Conservation (phyloP, 805 yeast genomes). For the Candida sonorensis region DNA sequence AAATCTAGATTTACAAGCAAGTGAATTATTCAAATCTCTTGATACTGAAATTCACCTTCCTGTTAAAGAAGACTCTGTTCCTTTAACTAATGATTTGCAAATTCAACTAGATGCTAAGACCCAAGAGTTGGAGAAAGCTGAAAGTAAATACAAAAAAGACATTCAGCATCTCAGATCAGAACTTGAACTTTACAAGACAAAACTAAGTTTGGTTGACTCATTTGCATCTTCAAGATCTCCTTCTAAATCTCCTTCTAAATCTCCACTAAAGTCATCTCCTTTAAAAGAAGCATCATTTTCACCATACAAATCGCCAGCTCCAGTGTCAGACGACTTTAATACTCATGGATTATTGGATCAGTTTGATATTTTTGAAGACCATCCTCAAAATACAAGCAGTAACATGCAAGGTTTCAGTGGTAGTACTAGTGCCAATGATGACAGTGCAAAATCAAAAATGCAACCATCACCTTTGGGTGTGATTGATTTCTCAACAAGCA, state of each 20-base stretch:
- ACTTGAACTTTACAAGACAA: constrained; percentile 15
- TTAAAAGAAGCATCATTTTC: background rate
- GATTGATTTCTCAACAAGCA: too few relatives aligned
- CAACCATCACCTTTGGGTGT: constrained; percentile 4
- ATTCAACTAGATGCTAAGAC: background rate
- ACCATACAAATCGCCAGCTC: constrained; percentile 2
- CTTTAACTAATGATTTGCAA: too few relatives aligned
- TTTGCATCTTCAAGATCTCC: constrained; percentile 2
- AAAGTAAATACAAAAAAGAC: constrained; percentile 10
- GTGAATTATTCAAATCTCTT: too few relatives aligned
- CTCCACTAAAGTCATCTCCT: too few relatives aligned
- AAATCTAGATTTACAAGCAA: too few relatives aligned
- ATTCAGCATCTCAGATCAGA: constrained; percentile 9
- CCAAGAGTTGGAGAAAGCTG: constrained; percentile 3
- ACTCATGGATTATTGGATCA: constrained; percentile 6
- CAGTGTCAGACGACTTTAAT: constrained; percentile 2
- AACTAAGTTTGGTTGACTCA: constrained; percentile 10
- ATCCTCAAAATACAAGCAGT: constrained; percentile 1
- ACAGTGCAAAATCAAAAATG: too few relatives aligned
- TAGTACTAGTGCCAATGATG: too few relatives aligned
- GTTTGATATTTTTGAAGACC: constrained; percentile 9
- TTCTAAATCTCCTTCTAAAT: background rate
- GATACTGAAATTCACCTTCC: too few relatives aligned
- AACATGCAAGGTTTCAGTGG: background rate
- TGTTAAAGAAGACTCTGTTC: too few relatives aligned